These are phyloP conservation scores for Onygena corvina DNA, from an alignment of 2,329 filamentous ascomycete genomes.

Conservation along the genomic window DNA sequence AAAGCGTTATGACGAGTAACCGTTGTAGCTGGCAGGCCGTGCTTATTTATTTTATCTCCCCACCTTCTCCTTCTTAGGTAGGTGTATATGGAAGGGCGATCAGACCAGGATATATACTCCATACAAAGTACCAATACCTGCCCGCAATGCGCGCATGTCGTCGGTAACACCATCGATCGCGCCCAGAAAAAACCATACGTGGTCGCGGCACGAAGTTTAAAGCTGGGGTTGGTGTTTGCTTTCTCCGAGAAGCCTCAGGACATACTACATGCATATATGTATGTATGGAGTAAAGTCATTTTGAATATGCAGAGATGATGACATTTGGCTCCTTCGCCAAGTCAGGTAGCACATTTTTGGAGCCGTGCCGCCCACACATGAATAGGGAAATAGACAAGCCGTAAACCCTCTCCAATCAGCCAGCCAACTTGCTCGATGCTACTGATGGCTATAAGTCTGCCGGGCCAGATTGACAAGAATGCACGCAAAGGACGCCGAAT, in stretches of 20 bases:
- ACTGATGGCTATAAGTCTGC: not conserved
- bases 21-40: conserved; percentile 1
- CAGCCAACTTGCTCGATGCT: not conserved
- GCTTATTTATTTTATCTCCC: not conserved
- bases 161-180: not conserved
- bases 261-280: not conserved
- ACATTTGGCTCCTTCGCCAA: too few relatives aligned
- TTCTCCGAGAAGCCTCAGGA: conserved; percentile 2
- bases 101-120: too few relatives aligned
- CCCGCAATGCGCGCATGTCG: not conserved
- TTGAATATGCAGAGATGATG: not conserved
- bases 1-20: conserved; percentile 4
- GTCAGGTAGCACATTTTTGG: not conserved
- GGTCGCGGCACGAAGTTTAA: conserved; percentile 4
- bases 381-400: not conserved
- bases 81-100: not conserved
- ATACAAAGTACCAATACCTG: too few relatives aligned
- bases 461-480: not conserved
- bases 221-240: not conserved
- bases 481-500: conserved; percentile 2
- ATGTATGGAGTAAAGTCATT: not conserved
- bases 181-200: conserved; percentile 2
- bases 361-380: not conserved
- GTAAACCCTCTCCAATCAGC: not conserved
- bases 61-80: not conserved